Evolutionary conservation across 129 eudicot genomes (phyloP), one percentile per base, ranked within the genome.

Genomic region (Oenanthe sinensis): DNA sequence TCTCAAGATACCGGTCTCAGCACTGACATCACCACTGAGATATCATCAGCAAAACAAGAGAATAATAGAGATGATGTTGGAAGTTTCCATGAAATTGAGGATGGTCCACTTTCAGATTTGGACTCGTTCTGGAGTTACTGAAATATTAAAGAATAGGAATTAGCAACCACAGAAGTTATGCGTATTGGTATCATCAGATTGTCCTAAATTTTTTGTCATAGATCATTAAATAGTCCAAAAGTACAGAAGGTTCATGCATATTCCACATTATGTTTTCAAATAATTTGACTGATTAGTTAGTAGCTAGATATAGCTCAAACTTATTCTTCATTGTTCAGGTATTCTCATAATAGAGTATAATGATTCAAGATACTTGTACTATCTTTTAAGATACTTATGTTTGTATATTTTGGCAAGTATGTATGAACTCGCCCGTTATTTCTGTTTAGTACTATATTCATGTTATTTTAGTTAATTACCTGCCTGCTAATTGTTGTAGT

Each of bases 1-100:
- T 91, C 97, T 55, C 97, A 91, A 72, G 97, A 91, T 68, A 91
- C 97, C 26, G 93, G 93, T 30, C 71, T 87, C 72, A 91, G 93
- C 81, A 85, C 82, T 58, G 94, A 89, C 43, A 37, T 85, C 49
- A 84, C 88, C 30, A 68, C 85, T 42, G 94, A 89, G 78, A 89
- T 86, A 74, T 87, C 96, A 20, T 85, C 88, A 17, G 82, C 60
- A 14, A 67, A 67, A 22, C 81, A 79, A 44, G 86, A 79, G 8
- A 69, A 4, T 1, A 17, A 55, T 3, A n/a, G 6, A 12, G 17
- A 22, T 12, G 19, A 39, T 30, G 37, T 58, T 67, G 83, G 75
- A 48, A 63, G 40, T 69, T 28, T 68, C 65, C 84, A 85, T 67
- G 81, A 83, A 13, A 43, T 42, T 60, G 68, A 60, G 19, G 72